Percentiles rank a stretch among this genome's conserved stretches.
Conservation (phyloP, 148 eudicot species). For the Chenopodium suecicum region DNA sequence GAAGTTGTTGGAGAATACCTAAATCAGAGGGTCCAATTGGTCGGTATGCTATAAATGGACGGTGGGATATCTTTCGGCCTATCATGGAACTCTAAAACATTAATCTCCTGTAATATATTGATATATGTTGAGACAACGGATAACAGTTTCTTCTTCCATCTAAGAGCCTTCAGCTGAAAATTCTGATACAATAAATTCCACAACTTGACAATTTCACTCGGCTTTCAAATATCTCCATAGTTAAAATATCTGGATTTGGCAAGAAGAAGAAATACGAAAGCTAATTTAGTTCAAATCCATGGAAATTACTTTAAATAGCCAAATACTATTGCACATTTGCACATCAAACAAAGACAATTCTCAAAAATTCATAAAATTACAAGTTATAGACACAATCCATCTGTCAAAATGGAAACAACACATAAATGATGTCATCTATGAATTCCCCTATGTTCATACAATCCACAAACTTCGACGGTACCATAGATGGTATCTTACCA, state of each 20-base stretch:
- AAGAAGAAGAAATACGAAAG: background rate
- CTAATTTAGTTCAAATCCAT: background rate
- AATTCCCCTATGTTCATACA: no score
- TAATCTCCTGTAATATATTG: conserved; percentile 49
- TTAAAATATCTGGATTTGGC: conserved; percentile 10
- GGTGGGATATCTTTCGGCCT: conserved; percentile 46
- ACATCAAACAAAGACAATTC: background rate
- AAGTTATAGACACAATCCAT: background rate
- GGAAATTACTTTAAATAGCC: background rate
- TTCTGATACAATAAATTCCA: conserved; percentile 1
- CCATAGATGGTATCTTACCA: no score
- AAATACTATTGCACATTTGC: background rate
- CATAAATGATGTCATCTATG: background rate
- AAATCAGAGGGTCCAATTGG: conserved; percentile 75
- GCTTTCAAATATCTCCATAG: background rate
- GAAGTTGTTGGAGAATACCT: conserved; percentile 60
- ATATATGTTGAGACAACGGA: conserved; percentile 25
- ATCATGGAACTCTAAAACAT: conserved; percentile 58
- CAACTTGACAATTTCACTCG: conserved; percentile 2
- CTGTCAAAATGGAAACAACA: background rate
- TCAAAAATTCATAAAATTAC: background rate
- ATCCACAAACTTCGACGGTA: no score
- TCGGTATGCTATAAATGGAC: conserved; percentile 68
- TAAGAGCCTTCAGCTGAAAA: conserved; percentile 35
- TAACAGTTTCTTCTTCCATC: conserved; percentile 46